phyloP scores from a whole-genome alignment of 1,139 yeast genomes.

The Nakaseomyces uthaithaninus region DNA sequence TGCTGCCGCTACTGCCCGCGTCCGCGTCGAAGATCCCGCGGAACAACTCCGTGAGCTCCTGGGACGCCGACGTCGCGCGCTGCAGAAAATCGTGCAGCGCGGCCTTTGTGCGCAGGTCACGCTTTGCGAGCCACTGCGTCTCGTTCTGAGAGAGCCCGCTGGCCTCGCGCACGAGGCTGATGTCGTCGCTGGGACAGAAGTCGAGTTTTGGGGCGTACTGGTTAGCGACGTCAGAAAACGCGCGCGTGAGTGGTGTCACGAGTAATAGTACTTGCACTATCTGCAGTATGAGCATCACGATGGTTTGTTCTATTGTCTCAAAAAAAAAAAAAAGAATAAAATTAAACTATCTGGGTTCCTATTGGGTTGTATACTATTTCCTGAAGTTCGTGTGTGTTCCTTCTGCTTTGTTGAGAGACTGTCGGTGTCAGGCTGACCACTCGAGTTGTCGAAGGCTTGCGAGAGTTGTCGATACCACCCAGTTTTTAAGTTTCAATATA shows the following conservation, averaged over 20 bases:
- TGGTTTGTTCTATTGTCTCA: too few species aligned
- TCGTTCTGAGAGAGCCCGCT: constrained; percentile 26
- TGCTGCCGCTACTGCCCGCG: too few species aligned
- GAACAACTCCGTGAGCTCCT: constrained; percentile 39
- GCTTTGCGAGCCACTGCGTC: constrained; percentile 32
- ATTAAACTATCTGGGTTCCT: too few species aligned
- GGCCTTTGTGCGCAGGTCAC: constrained; percentile 47
- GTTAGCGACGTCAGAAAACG: constrained; percentile 43
- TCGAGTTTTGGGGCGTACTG: constrained; percentile 56
- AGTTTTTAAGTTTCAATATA: too few species aligned
- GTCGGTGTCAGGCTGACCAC: too few species aligned
- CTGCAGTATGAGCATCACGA: not conserved
- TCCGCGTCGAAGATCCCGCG: constrained; percentile 14
- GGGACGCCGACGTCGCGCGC: constrained; percentile 50
- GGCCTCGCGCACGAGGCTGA: constrained; percentile 36
- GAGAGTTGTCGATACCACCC: too few species aligned
- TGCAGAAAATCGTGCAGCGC: constrained; percentile 50
- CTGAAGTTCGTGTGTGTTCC: too few species aligned
- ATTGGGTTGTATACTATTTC: too few species aligned
- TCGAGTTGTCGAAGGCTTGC: too few species aligned
- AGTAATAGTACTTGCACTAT: not conserved
- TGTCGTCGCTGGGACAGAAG: constrained; percentile 12
- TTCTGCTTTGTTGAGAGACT: too few species aligned
- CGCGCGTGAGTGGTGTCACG: constrained; percentile 35
- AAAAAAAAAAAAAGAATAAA: too few species aligned